Base-by-base conservation (phyloP, 2,329 filamentous ascomycete species). In the Lachnellula hyalina region DNA sequence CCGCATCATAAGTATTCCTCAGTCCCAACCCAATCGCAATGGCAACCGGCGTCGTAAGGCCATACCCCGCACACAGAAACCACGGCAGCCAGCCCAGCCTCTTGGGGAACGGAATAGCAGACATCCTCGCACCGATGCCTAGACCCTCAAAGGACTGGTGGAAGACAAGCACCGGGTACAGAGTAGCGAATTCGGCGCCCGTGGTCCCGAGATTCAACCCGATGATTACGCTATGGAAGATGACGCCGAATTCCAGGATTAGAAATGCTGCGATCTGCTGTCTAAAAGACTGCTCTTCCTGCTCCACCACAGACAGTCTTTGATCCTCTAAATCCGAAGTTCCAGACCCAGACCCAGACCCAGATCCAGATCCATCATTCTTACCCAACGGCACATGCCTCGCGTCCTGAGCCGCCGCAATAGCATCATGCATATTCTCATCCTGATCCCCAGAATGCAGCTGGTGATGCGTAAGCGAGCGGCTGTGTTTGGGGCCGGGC, bases 171-270 rank as follows among this genome's bases (percentile, higher is more conserved):
- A 84, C 82, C 2, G 78, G 76, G 65, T 83, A 83, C 2, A 85
- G 72, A 0, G 79, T 78, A 34, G 71, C 67, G 69, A 85, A 85
- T 47, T 84, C 81, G 0, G 75, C 68, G 23, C 80, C 77, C 0
- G 77, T 75, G n/a, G 83, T 80, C 8, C 79, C 83, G 9, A 85
- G 72, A 51, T 82, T 85, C 51, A 85, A 74, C 2, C 82, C 82
- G 57, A 85, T 84, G 65, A 85, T 82, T 48, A 85, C 77, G 3
- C 78, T 82, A 70, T 85, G 82, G 70, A 85, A 84, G 52, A 85
- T 77, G 57, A 85, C 78, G 57, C 82, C 67, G 50, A 68, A 68
- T 21, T 68, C 67, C 45, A 68, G 63, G 53, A 76, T 73, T n/a
- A 75, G 60, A 53, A 75, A 75, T 0, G 74, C 74, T 3, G 73